A percentile compares a stretch with the other conserved stretches of the same genome.
These are phyloP conservation scores for Podospora pseudoanserina DNA, from an alignment of 495 filamentous ascomycete species.

Conservation along the genomic window DNA sequence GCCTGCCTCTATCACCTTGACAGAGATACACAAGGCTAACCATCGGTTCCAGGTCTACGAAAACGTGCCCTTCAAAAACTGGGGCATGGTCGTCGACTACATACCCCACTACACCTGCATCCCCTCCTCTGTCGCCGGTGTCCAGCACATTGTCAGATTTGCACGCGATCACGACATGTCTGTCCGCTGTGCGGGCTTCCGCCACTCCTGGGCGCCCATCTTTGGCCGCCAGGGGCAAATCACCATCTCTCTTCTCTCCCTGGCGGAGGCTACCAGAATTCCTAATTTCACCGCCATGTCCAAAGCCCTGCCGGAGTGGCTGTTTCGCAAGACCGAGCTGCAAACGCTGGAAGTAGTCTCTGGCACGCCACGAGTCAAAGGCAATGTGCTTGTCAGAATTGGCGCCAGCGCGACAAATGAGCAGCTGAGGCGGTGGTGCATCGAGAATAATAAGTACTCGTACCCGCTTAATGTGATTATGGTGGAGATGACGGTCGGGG, in stretches of 20 bases:
- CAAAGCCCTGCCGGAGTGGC: constrained; percentile 23
- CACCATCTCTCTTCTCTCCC: constrained; percentile 45
- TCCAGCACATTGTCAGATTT: constrained; percentile 44
- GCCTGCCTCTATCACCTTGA: too few relatives aligned
- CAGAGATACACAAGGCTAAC: too few relatives aligned
- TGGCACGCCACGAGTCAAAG: constrained; percentile 22
- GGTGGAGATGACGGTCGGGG: constrained; percentile 53
- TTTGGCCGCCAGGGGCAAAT: constrained; percentile 43
- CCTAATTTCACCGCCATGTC: constrained; percentile 37
- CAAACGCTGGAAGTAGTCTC: constrained; percentile 29
- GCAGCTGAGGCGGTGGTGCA: constrained; percentile 47
- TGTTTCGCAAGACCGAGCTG: constrained; percentile 36
- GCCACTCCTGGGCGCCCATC: constrained; percentile 47
- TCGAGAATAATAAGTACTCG: constrained; percentile 35
- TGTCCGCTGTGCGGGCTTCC: constrained; percentile 47
- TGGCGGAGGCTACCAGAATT: constrained; percentile 38
- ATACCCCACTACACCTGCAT: constrained; percentile 44
- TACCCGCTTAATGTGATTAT: constrained; percentile 50
- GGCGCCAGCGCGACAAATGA: constrained; percentile 50
- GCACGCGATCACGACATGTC: constrained; percentile 37
- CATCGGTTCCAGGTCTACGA: constrained; percentile 19
- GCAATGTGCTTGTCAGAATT: constrained; percentile 38
- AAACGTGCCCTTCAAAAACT: constrained; percentile 44
- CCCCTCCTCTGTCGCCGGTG: constrained; percentile 43
- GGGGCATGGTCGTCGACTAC: constrained; percentile 47